Conservation (phyloP, 2,329 filamentous ascomycete genomes). For the Arachnopeziza araneosa region DNA sequence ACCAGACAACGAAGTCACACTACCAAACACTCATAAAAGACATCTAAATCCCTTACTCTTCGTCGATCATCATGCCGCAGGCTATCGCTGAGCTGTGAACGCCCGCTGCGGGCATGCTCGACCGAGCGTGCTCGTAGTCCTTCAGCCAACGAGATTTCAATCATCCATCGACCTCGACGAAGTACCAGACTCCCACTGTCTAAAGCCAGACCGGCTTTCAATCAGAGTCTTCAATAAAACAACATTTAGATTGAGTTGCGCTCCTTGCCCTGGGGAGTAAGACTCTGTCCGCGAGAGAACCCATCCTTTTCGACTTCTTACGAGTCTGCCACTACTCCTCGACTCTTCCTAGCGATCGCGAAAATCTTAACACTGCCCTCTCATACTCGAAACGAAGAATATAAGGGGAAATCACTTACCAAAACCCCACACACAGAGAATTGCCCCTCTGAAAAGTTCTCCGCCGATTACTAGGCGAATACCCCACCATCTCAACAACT, state of each 20-base stretch:
- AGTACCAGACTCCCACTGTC: slow-evolving; percentile 53
- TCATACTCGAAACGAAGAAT: neutral
- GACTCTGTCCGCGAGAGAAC: slow-evolving; percentile 21
- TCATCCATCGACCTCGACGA: slow-evolving; percentile 60
- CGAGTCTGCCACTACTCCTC: slow-evolving; percentile 3
- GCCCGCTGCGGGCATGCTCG: slow-evolving; percentile 66
- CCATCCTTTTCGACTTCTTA: slow-evolving; percentile 2
- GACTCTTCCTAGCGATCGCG: neutral
- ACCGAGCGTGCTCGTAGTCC: slow-evolving; percentile 65
- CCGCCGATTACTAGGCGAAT: neutral
- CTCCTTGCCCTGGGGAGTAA: slow-evolving; percentile 18
- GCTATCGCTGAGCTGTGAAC: slow-evolving; percentile 90
- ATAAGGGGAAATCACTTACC: neutral
- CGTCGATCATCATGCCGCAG: slow-evolving; percentile 71
- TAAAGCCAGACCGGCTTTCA: slow-evolving; percentile 14
- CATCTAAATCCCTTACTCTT: slow-evolving; percentile 38
- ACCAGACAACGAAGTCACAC: slow-evolving; percentile 61
- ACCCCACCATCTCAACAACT: no score
- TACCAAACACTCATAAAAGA: slow-evolving; percentile 33
- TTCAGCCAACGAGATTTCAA: slow-evolving; percentile 73
- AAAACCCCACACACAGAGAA: neutral
- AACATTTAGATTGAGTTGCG: slow-evolving; percentile 24
- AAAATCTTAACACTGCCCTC: neutral
- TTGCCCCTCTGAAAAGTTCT: neutral
- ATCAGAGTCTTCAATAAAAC: slow-evolving; percentile 32